Evolutionary conservation across 1,284 basidiomycete species (phyloP), one percentile per base, ranked within the genome.

Genomic region (Butyriboletus appendiculatus): DNA sequence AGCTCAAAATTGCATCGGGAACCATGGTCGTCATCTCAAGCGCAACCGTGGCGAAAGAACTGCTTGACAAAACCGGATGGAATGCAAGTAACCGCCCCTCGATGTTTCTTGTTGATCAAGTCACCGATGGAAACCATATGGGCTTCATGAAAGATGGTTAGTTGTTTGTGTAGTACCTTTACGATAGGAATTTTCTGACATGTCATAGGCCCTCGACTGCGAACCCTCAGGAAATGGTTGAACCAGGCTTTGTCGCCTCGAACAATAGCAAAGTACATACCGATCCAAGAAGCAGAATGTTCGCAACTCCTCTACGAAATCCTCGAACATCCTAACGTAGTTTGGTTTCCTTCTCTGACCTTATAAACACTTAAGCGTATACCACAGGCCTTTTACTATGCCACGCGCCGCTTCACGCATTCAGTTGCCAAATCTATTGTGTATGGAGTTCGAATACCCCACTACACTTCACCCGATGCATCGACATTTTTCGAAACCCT

Each of bases 1-100:
- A 48, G 50, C 50, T 52, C 50, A 52, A 52, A 40, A 38, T 58
- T 30, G 32, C 50, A n/a, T 52, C 45, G 22, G 45, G 50, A 26
- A 52, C 50, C 10, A 40, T 52, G 45, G 35, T 52, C 9, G 38
- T 52, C 22, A 28, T 52, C 45, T 52, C 50, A 4, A 52, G 50
- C 24, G 50, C 50, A n/a, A 41, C 45, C 9, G 50, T 24, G 26
- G 45, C 38, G 20, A 52, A 52, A 22, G 50, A 40, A 16, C 32
- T 52, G n/a, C 30, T 52, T 14, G 50, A 52, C 32, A 48, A 52
- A 35, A 52, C 45, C 6, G 50, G 50, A 10, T 52, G 50, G 50
- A 52, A 52, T 20, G 50, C 50, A n/a, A 52, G 50, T 28, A 26
- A 28, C 20, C 50, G 50, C 38, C 50, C 50, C 12, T 39, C 50